Evolutionary conservation across 257 asterid species (phyloP).

Genomic region (Solanum peruvianum): DNA sequence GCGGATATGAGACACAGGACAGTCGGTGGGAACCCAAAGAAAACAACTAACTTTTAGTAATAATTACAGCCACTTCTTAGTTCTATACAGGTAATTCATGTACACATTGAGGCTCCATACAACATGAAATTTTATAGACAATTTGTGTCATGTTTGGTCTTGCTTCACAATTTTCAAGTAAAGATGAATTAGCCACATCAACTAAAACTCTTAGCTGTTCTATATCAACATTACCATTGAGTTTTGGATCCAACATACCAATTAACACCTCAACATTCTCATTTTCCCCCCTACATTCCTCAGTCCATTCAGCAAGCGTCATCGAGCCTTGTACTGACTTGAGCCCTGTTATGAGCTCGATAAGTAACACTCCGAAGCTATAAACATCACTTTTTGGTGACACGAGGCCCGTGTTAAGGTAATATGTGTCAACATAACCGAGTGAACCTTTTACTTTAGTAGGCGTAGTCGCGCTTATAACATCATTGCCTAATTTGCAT

Average conservation of each 20-base stretch:
- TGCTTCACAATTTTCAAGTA: constrained; percentile 30
- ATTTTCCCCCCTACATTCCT: constrained; percentile 34
- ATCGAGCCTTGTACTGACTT: constrained; percentile 56
- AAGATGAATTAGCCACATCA: constrained; percentile 47
- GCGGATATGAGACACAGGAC: accelerated
- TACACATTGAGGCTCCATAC: constrained; percentile 20
- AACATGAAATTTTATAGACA: constrained; percentile 31
- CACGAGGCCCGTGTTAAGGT: constrained; percentile 52
- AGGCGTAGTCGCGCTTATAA: constrained; percentile 38
- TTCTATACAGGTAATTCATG: constrained; percentile 15
- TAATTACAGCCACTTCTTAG: not conserved
- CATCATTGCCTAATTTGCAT: constrained; percentile 59
- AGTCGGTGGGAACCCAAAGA: too few species aligned
- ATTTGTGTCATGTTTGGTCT: constrained; percentile 62
- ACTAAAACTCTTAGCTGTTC: constrained; percentile 39
- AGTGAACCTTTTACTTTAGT: constrained; percentile 56
- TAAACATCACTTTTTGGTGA: constrained; percentile 68
- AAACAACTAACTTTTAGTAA: not conserved
- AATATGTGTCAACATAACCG: constrained; percentile 54
- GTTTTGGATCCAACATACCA: constrained; percentile 48
- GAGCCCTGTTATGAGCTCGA: constrained; percentile 65
- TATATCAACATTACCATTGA: constrained; percentile 18
- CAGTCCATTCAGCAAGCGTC: constrained; percentile 67
- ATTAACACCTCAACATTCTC: constrained; percentile 23
- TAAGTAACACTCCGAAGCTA: constrained; percentile 56